These are phyloP conservation scores for Lipomyces anomalus DNA, from an alignment of 805 yeast genomes.

Conservation along the genomic window DNA sequence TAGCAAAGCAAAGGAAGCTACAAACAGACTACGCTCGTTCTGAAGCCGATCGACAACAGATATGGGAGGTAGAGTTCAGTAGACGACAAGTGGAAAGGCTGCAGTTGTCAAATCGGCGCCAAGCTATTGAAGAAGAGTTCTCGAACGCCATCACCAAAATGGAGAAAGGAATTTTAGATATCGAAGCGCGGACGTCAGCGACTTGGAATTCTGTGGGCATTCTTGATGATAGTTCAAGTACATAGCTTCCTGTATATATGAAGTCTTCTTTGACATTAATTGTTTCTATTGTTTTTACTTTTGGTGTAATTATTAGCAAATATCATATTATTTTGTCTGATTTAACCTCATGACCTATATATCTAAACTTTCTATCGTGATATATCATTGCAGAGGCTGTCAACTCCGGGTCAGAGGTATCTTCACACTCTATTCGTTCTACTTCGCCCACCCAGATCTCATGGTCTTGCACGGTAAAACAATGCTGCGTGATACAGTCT, in stretches of 20 bases:
- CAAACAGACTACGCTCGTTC: conserved; percentile 27
- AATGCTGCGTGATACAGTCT: conserved; percentile 9
- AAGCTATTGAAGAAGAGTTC: conserved; percentile 31
- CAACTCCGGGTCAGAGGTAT: conserved; percentile 11
- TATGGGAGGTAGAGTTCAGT: conserved; percentile 26
- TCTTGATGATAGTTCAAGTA: conserved; percentile 4
- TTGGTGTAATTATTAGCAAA: background rate
- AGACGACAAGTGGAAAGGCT: conserved; percentile 26
- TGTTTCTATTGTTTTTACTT: background rate
- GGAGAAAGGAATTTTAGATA: conserved; percentile 31
- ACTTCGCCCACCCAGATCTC: conserved; percentile 88
- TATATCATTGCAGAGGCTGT: conserved; percentile 37
- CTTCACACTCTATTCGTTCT: conserved; percentile 35
- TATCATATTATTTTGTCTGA: background rate
- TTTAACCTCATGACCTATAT: background rate
- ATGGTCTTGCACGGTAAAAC: conserved; percentile 68
- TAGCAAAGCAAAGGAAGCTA: conserved; percentile 25
- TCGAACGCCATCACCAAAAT: conserved; percentile 32
- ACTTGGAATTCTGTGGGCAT: conserved; percentile 17
- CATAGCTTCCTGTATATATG: background rate
- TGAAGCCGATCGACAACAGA: conserved; percentile 27
- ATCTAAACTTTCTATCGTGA: conserved; percentile 32
- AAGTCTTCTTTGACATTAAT: background rate
- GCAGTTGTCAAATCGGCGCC: conserved; percentile 29
- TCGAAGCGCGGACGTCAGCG: conserved; percentile 22